These are phyloP conservation scores for Phytophthora brassicae DNA, from an alignment of 352 stramenopile species.

Conservation along the genomic window DNA sequence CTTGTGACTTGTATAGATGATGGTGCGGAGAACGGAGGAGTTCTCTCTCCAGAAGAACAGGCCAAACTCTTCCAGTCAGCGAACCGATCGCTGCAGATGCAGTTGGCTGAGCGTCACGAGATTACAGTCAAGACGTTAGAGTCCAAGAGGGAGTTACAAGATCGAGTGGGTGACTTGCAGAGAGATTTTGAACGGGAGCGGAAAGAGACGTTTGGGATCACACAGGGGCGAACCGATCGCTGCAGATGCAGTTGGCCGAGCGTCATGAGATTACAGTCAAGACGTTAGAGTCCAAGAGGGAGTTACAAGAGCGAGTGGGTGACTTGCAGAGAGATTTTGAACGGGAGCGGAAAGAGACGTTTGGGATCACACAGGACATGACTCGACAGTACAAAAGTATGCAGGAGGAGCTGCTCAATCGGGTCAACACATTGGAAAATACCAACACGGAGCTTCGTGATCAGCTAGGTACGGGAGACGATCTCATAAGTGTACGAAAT, in stretches of 20 bases:
- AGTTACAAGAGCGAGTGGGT: slow-evolving; percentile 78
- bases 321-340: slow-evolving; percentile 89
- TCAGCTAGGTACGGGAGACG: slow-evolving; percentile 66
- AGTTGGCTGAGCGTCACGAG: slow-evolving; percentile 87
- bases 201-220: slow-evolving; percentile 88
- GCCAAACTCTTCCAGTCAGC: slow-evolving; percentile 84
- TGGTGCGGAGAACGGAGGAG: slow-evolving; percentile 67
- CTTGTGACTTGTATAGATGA: slow-evolving; percentile 44
- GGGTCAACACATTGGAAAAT: slow-evolving; percentile 88
- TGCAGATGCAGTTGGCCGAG: slow-evolving; percentile 90
- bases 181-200: slow-evolving; percentile 87
- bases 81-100: slow-evolving; percentile 88
- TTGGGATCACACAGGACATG: slow-evolving; percentile 95
- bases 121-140: slow-evolving; percentile 84
- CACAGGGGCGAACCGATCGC: slow-evolving; percentile 77
- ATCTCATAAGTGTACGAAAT: not conserved
- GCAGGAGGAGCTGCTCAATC: slow-evolving; percentile 91
- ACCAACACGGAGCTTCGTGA: slow-evolving; percentile 92
- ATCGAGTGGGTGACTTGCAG: slow-evolving; percentile 79
- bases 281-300: slow-evolving; percentile 87
- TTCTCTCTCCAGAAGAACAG: slow-evolving; percentile 80
- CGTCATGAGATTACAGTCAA: slow-evolving; percentile 84
- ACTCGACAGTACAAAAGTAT: slow-evolving; percentile 97
- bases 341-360: slow-evolving; percentile 82
- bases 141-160: slow-evolving; percentile 87